These are phyloP conservation scores for Reutealis trisperma DNA, from an alignment of 345 rosid genomes.

Conservation along the genomic window DNA sequence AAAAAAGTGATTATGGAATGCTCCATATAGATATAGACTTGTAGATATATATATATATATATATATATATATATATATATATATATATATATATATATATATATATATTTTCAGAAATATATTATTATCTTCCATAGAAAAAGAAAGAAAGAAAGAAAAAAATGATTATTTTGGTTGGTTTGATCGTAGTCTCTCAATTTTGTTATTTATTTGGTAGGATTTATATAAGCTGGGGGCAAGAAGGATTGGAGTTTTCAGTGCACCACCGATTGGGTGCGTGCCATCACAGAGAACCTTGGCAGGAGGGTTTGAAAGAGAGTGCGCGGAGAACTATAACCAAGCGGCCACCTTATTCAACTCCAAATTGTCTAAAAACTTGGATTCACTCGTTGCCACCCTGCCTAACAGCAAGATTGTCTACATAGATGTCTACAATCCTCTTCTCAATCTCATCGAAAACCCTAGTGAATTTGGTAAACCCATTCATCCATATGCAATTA, in stretches of 20 bases:
- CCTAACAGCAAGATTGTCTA: constrained; percentile 37
- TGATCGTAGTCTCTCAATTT: too few species aligned
- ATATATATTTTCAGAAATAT: too few species aligned
- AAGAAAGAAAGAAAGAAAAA: too few species aligned
- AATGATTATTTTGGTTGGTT: neutral
- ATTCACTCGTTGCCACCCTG: constrained; percentile 34
- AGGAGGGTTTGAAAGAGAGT: constrained; percentile 29
- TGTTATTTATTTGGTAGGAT: constrained; percentile 24
- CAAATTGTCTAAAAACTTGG: constrained; percentile 31
- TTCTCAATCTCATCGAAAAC: constrained; percentile 49
- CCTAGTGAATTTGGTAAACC: constrained; percentile 53
- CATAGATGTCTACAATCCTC: constrained; percentile 53
- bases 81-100: too few species aligned
- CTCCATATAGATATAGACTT: too few species aligned
- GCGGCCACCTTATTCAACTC: constrained; percentile 47
- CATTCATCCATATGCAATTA: neutral
- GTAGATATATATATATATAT: too few species aligned
- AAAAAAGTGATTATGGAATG: too few species aligned
- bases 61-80: too few species aligned
- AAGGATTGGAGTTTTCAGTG: constrained; percentile 40
- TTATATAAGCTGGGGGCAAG: constrained; percentile 49
- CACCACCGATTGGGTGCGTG: constrained; percentile 62
- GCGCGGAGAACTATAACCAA: constrained; percentile 36
- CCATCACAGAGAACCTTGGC: constrained; percentile 43
- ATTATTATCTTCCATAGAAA: too few species aligned